Evolutionary conservation across 108 stramenopile genomes (phyloP).

Genomic region (Mediolabrus comicus): DNA sequence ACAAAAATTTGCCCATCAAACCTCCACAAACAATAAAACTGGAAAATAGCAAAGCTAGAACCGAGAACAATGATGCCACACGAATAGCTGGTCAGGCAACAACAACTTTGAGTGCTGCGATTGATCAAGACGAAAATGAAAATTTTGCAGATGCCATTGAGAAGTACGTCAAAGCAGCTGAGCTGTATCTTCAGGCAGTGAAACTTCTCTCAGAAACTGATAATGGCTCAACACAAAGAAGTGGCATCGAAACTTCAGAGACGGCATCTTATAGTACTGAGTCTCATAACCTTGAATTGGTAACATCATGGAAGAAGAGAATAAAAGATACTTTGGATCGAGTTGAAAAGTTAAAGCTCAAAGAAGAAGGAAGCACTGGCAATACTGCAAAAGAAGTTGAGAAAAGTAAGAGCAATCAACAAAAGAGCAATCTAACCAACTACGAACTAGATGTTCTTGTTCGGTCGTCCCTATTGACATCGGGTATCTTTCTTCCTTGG

Average conservation of each 20-base stretch:
- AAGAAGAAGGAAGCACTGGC: background rate
- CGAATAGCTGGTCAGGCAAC: conserved; percentile 45
- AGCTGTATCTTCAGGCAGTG: conserved; percentile 51
- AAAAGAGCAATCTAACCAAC: conserved; percentile 30
- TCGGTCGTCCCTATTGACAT: conserved; percentile 56
- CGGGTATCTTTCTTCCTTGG: conserved; percentile 75
- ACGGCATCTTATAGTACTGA: background rate
- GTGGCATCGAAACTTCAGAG: background rate
- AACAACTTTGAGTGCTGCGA: conserved; percentile 36
- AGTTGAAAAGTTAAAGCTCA: conserved; percentile 29
- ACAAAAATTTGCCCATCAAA: background rate
- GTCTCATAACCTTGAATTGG: conserved; percentile 9
- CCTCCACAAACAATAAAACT: background rate
- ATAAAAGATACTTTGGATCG: conserved; percentile 55
- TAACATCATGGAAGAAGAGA: conserved; percentile 43
- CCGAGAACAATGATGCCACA: conserved; percentile 1
- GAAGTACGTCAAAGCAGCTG: conserved; percentile 54
- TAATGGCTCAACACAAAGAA: background rate
- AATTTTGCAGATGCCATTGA: conserved; percentile 31
- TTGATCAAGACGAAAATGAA: conserved; percentile 55
- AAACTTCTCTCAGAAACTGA: conserved; percentile 21
- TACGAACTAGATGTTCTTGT: conserved; percentile 68
- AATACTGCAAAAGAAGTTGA: background rate
- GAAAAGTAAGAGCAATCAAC: background rate
- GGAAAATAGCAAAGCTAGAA: background rate